Percentiles rank a stretch among this genome's conserved stretches.
Conservation (phyloP, 1,284 basidiomycete species). For the Tranzscheliella williamsii region DNA sequence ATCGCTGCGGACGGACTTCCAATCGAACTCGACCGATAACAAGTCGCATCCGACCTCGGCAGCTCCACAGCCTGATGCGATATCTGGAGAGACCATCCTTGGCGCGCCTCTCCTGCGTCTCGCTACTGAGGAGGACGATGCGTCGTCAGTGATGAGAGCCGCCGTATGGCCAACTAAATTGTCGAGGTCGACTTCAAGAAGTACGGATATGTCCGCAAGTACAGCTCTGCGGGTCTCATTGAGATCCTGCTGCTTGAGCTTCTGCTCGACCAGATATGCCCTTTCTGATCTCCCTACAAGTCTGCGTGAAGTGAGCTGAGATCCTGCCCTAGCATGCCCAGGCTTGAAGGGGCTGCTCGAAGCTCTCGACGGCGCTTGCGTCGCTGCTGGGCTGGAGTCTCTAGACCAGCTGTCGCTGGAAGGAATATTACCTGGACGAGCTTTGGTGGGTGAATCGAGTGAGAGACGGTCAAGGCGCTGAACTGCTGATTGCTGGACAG, state of each 20-base stretch:
- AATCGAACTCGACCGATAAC: slow-evolving; percentile 47
- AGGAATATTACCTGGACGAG: not conserved
- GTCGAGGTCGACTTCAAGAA: slow-evolving; percentile 47
- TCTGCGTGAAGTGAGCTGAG: slow-evolving; percentile 31
- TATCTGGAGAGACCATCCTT: slow-evolving; percentile 21
- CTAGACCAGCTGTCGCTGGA: not conserved
- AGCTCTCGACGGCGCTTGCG: not conserved
- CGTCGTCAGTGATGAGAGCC: not conserved
- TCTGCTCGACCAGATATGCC: slow-evolving; percentile 44
- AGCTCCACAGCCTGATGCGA: slow-evolving; percentile 50
- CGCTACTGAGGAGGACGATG: slow-evolving; percentile 12
- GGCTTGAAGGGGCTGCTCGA: slow-evolving; percentile 19
- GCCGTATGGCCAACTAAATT: slow-evolving; percentile 35
- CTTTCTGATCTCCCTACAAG: slow-evolving; percentile 46
- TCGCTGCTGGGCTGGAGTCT: not conserved
- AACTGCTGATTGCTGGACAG: slow-evolving; percentile 26
- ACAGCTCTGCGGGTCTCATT: slow-evolving; percentile 42
- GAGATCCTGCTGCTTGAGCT: slow-evolving; percentile 46
- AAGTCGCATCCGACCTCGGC: slow-evolving; percentile 47
- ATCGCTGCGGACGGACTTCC: slow-evolving; percentile 35
- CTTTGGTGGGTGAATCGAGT: slow-evolving; percentile 19
- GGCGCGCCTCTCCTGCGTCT: slow-evolving; percentile 19
- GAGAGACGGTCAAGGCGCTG: slow-evolving; percentile 28
- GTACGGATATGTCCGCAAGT: slow-evolving; percentile 42
- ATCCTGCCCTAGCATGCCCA: slow-evolving; percentile 19